Percentiles rank a stretch among this genome's conserved stretches.
Evolutionary conservation across 73 alveolate species (phyloP).

Genomic region (Tetrahymena borealis): DNA sequence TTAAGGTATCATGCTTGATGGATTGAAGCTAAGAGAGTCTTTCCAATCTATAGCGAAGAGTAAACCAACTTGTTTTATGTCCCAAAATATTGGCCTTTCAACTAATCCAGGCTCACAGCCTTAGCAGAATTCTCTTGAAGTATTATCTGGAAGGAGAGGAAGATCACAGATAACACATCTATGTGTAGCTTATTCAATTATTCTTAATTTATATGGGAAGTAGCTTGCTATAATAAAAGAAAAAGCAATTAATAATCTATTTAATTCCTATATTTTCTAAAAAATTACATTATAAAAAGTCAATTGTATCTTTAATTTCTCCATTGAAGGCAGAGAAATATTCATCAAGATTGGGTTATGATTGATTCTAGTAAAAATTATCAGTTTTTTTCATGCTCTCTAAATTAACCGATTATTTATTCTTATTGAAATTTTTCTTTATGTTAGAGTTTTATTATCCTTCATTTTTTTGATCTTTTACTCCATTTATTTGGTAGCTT

Average conservation of each 20-base stretch:
- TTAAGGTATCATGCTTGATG: background rate
- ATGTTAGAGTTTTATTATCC: background rate
- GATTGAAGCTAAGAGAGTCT: background rate
- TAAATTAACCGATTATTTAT: background rate
- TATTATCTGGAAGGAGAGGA: background rate
- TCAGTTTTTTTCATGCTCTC: background rate
- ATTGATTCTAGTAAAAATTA: background rate
- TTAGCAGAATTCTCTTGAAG: background rate
- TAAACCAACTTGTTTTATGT: background rate
- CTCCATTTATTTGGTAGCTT: background rate
- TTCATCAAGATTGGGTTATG: background rate
- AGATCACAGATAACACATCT: background rate
- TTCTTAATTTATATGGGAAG: background rate
- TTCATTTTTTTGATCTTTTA: background rate
- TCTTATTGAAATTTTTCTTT: background rate
- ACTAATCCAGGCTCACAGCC: background rate
- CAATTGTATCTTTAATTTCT: background rate
- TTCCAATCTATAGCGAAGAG: background rate
- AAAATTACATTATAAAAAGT: background rate
- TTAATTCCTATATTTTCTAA: background rate
- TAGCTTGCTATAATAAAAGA: background rate
- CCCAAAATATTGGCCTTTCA: background rate
- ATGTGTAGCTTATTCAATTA: background rate
- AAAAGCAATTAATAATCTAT: background rate
- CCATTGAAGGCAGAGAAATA: background rate